These are phyloP conservation scores for Circinella umbellata DNA, from an alignment of 371 early-diverging fungal genomes.

Conservation along the genomic window DNA sequence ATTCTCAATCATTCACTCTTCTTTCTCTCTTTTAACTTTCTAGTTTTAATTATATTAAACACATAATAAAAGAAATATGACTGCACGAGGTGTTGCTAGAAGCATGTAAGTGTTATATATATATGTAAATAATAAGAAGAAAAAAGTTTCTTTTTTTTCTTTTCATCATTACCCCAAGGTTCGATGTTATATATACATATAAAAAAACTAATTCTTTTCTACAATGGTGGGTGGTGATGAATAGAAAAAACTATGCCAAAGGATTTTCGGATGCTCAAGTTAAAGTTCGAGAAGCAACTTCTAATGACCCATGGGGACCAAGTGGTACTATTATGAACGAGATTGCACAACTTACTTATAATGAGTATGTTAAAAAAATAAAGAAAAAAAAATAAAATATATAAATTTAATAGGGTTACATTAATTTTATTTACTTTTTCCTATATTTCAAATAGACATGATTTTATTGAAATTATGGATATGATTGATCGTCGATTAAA, in stretches of 20 bases:
- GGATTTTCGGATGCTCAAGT: constrained; percentile 95
- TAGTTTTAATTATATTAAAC: constrained; percentile 27
- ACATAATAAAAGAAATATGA: constrained; percentile 27
- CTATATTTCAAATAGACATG: constrained; percentile 63
- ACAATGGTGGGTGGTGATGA: too few species aligned
- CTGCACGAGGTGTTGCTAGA: constrained; percentile 53
- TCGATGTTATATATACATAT: too few species aligned
- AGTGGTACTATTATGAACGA: constrained; percentile 84
- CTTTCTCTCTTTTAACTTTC: constrained; percentile 57
- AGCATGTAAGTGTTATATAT: constrained; percentile 56
- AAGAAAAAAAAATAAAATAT: neutral
- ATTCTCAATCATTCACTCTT: constrained; percentile 48
- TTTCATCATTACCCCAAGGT: too few species aligned
- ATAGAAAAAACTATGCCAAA: constrained; percentile 94
- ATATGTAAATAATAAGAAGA: too few species aligned
- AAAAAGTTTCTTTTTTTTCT: neutral
- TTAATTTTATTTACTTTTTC: neutral
- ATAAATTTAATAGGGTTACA: neutral
- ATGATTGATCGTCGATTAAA: constrained; percentile 97
- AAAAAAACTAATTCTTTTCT: neutral
- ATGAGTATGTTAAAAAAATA: constrained; percentile 68
- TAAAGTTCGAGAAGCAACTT: constrained; percentile 95
- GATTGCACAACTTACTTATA: constrained; percentile 86
- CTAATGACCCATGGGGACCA: constrained; percentile 91
- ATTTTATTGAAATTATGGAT: constrained; percentile 96